These are phyloP conservation scores for Salix arbutifolia DNA, from an alignment of 345 rosid genomes.

Conservation along the genomic window DNA sequence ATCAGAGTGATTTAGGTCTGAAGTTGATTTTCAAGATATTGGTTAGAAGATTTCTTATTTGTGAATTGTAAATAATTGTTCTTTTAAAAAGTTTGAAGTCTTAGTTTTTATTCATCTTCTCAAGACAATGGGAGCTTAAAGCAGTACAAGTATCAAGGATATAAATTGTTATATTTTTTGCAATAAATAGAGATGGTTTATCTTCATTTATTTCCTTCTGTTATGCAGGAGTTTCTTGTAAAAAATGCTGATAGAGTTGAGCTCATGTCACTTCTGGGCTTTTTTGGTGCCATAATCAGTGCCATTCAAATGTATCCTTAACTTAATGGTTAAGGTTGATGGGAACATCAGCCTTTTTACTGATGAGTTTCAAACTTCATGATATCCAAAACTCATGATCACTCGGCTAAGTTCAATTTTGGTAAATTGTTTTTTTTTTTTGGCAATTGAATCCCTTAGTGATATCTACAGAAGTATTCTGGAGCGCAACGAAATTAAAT, in stretches of 20 bases:
- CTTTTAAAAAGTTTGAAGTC: not conserved
- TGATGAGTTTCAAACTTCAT: not conserved
- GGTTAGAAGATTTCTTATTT: not conserved
- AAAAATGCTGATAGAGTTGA: conserved; percentile 77
- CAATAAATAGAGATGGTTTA: not conserved
- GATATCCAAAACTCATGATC: not conserved
- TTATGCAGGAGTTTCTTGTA: conserved; percentile 46
- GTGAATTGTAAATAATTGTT: not conserved
- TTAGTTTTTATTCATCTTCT: not conserved
- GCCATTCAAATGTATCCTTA: conserved; percentile 93
- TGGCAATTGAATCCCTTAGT: conserved; percentile 36
- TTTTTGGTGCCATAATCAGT: conserved; percentile 74
- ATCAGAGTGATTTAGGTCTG: not conserved
- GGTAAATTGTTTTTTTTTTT: not conserved
- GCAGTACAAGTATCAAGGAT: not conserved
- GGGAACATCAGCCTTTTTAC: not conserved
- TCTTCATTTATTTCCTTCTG: not conserved
- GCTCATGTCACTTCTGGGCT: conserved; percentile 71
- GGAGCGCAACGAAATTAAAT: conserved; percentile 66
- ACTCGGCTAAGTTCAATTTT: not conserved
- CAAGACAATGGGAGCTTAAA: not conserved
- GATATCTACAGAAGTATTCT: conserved; percentile 55
- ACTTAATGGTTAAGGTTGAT: conserved; percentile 4
- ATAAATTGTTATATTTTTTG: not conserved
- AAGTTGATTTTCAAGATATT: not conserved